phyloP scores from a whole-genome alignment of 345 rosid species.

The Corchorus olitorius region DNA sequence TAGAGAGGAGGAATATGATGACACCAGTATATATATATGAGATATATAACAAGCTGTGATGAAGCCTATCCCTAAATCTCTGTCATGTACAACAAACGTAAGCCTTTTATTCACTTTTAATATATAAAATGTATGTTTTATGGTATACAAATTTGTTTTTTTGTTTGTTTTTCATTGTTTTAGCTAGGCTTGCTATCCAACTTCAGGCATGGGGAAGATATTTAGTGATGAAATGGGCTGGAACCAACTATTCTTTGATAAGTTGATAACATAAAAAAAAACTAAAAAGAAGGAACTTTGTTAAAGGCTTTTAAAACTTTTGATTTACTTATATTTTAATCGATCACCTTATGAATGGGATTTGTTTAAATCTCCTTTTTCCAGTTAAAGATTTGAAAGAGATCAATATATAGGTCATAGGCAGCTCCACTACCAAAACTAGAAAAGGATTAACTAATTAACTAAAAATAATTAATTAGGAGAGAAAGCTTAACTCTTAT shows the following conservation, averaged over 20 bases:
- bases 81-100: neutral
- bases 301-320: neutral
- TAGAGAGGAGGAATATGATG: neutral
- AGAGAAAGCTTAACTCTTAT: neutral
- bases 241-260: neutral
- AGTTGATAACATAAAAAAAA: neutral
- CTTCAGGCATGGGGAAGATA: neutral
- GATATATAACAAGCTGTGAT: neutral
- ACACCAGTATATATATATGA: neutral
- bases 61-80: slow-evolving; percentile 7
- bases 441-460: too few species aligned
- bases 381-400: neutral
- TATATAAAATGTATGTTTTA: neutral
- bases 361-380: neutral
- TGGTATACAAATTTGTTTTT: neutral
- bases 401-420: neutral
- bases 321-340: too few species aligned
- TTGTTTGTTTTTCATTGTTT: neutral
- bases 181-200: neutral
- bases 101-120: neutral
- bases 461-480: too few species aligned
- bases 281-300: neutral
- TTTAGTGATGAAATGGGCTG: neutral
- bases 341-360: neutral
- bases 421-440: neutral